Conservation (phyloP, 768 basidiomycete species). For the Cubamyces sp. region DNA sequence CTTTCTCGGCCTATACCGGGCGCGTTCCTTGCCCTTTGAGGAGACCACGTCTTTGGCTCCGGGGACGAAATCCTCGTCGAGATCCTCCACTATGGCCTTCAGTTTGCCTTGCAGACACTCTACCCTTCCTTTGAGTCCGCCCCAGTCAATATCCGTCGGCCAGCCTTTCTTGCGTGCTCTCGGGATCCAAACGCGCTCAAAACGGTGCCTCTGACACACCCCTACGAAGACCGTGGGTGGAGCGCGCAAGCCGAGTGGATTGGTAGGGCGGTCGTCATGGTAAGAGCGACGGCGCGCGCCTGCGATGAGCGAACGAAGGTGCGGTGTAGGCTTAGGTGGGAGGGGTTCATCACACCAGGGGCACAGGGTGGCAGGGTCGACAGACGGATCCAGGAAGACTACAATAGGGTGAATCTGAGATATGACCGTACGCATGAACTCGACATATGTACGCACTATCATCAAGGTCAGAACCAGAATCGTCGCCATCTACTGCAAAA, state of each 20-base stretch:
- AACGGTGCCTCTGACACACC: conserved; percentile 78
- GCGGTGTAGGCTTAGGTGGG: conserved; percentile 63
- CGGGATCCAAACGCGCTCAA: conserved; percentile 74
- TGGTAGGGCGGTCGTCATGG: conserved; percentile 66
- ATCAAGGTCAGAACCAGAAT: conserved; percentile 26
- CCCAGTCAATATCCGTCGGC: conserved; percentile 76
- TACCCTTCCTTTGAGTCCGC: conserved; percentile 55
- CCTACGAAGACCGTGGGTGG: conserved; percentile 57
- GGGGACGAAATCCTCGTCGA: conserved; percentile 35
- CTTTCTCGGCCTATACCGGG: conserved; percentile 36
- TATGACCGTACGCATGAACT: neutral
- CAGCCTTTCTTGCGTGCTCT: conserved; percentile 72
- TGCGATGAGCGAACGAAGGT: conserved; percentile 56
- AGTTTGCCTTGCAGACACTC: conserved; percentile 51
- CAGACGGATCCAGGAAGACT: conserved; percentile 56
- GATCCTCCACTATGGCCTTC: conserved; percentile 55
- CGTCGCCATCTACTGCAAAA: conserved; percentile 17
- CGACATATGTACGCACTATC: conserved; percentile 25
- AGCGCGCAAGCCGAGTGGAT: conserved; percentile 65
- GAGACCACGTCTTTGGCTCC: conserved; percentile 16
- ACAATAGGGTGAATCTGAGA: neutral
- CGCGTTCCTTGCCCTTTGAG: conserved; percentile 26
- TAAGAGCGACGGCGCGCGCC: conserved; percentile 56
- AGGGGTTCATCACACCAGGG: conserved; percentile 80
- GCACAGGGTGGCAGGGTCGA: conserved; percentile 72